phyloP scores from a whole-genome alignment of 768 basidiomycete species.

The Auricularia sp. region DNA sequence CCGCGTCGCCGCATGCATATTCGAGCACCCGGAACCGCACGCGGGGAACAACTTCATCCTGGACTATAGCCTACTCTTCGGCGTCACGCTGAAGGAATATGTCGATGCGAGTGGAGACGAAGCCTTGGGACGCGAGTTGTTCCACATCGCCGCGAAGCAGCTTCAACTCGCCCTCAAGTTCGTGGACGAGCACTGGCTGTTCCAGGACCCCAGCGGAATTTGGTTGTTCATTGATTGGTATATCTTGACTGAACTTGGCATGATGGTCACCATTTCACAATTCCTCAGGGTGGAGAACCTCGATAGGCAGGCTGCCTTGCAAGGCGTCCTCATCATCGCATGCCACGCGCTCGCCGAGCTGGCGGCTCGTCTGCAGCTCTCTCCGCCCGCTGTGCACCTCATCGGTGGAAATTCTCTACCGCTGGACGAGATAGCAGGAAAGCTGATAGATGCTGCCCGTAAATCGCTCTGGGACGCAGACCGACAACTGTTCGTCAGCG shows the following conservation, averaged over 20 bases:
- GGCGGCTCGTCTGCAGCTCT: background rate
- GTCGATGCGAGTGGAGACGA: background rate
- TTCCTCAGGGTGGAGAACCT: background rate
- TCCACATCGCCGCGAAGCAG: background rate
- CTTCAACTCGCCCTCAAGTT: background rate
- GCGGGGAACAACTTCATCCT: background rate
- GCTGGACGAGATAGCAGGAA: background rate
- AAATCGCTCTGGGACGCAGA: background rate
- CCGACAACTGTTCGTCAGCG: background rate
- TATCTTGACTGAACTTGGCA: too few species aligned
- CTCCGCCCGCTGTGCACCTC: background rate
- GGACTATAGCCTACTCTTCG: slow-evolving; percentile 1
- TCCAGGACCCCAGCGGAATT: background rate
- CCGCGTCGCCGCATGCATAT: background rate
- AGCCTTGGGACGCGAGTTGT: background rate
- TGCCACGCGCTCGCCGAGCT: background rate
- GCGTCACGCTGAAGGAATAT: background rate
- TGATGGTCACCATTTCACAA: too few species aligned
- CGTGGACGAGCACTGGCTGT: background rate
- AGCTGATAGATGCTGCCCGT: background rate
- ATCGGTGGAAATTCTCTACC: background rate
- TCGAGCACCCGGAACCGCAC: slow-evolving; percentile 1
- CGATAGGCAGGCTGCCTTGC: background rate
- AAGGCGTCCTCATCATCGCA: background rate
- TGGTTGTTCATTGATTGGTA: background rate